Evolutionary conservation across 108 stramenopile species (phyloP).

Genomic region (Aurantiochytrium sp.): DNA sequence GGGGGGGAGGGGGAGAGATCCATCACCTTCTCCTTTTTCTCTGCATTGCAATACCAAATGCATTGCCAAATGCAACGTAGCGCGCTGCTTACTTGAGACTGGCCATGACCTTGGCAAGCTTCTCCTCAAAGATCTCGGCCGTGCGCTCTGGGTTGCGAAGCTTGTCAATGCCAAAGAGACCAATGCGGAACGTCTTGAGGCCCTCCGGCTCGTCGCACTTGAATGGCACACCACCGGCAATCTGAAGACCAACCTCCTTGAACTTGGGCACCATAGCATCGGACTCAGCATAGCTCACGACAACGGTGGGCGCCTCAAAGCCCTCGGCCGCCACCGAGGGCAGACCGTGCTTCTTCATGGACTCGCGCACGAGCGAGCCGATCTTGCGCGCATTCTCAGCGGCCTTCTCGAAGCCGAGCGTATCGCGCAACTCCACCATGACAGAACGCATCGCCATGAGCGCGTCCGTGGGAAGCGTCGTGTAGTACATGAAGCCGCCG

Average conservation of each 20-base stretch:
- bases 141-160: conserved; percentile 66
- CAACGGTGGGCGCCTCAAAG: conserved; percentile 76
- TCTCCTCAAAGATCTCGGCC: conserved; percentile 58
- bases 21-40: background rate
- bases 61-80: background rate
- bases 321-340: conserved; percentile 73
- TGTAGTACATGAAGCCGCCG: conserved; percentile 65
- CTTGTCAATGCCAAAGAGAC: conserved; percentile 84
- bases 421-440: conserved; percentile 64
- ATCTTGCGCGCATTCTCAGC: conserved; percentile 64
- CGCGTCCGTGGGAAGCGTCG: conserved; percentile 84
- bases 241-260: conserved; percentile 72
- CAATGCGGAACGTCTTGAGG: conserved; percentile 77
- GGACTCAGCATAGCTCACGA: conserved; percentile 76
- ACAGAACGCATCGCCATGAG: conserved; percentile 77
- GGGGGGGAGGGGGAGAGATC: no score
- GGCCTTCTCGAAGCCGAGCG: conserved; percentile 67
- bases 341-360: conserved; percentile 60
- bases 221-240: conserved; percentile 91
- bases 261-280: conserved; percentile 76
- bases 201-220: conserved; percentile 76
- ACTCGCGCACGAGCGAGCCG: conserved; percentile 56
- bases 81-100: background rate
- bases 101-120: conserved; percentile 64
- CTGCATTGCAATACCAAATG: background rate